A percentile compares a stretch with the other conserved stretches of the same genome.
Evolutionary conservation across 2,329 filamentous ascomycete species (phyloP).

Genomic region (Colletotrichum coccodes): DNA sequence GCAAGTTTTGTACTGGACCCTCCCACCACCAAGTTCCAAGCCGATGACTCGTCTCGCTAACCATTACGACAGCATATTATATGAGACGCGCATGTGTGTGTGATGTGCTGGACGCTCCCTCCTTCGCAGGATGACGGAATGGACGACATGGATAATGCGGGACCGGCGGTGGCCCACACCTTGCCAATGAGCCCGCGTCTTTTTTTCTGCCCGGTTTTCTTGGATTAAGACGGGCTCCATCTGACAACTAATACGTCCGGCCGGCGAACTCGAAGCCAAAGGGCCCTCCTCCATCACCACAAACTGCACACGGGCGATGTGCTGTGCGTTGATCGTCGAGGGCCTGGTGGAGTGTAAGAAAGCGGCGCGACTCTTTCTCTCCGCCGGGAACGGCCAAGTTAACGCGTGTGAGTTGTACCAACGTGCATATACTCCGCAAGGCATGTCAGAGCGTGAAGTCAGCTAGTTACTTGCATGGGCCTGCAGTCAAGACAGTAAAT

Average conservation of each 20-base stretch:
- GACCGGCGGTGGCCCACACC: background rate
- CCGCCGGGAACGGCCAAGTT: background rate
- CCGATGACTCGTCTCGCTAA: background rate
- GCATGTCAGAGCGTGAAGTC: background rate
- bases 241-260: background rate
- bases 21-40: background rate
- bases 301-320: background rate
- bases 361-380: background rate
- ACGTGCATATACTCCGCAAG: background rate
- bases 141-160: constrained; percentile 10
- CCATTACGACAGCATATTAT: background rate
- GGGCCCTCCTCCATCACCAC: background rate
- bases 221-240: background rate
- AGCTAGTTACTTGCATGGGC: background rate
- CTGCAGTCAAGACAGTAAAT: background rate
- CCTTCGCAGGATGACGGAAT: constrained; percentile 22
- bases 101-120: constrained; percentile 8
- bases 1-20: background rate
- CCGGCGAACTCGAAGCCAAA: background rate
- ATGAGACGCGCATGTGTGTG: constrained; percentile 7
- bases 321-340: background rate
- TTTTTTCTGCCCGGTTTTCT: constrained; percentile 7
- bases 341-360: background rate
- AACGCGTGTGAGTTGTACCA: background rate
- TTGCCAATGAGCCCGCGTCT: background rate